These are phyloP conservation scores for Meira miltonrushii DNA, from an alignment of 1,284 basidiomycete species.

Conservation along the genomic window DNA sequence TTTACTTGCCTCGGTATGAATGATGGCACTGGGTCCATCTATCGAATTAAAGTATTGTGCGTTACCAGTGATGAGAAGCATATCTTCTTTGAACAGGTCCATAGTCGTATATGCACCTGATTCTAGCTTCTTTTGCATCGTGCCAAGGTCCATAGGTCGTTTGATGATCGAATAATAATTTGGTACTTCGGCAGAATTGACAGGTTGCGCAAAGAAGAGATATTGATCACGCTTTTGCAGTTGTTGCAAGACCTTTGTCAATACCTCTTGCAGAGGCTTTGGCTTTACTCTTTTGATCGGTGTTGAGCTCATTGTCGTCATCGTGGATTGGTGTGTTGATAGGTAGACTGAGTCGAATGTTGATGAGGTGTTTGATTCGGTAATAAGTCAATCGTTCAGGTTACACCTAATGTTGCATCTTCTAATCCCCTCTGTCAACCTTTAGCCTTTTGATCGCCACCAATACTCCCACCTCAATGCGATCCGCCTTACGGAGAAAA, in stretches of 20 bases:
- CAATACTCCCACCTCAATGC: no score
- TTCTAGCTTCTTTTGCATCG: constrained; percentile 63
- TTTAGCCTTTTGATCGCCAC: no score
- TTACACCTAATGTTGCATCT: no score
- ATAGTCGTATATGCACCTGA: constrained; percentile 34
- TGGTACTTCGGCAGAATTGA: constrained; percentile 63
- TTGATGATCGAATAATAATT: constrained; percentile 67
- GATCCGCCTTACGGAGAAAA: no score
- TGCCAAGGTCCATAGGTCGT: constrained; percentile 75
- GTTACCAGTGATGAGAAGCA: constrained; percentile 43
- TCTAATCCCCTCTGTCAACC: no score
- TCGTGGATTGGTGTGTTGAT: no score
- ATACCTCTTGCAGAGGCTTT: constrained; percentile 7
- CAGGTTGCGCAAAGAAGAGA: constrained; percentile 72
- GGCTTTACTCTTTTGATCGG: constrained; percentile 8
- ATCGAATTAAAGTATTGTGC: constrained; percentile 42
- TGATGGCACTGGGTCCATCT: constrained; percentile 37
- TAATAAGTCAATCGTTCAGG: no score
- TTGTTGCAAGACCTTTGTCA: constrained; percentile 8
- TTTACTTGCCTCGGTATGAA: constrained; percentile 42
- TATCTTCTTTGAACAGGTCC: constrained; percentile 59
- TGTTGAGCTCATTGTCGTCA: not conserved
- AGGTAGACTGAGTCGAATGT: no score
- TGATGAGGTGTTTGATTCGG: no score
- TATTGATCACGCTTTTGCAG: constrained; percentile 68